Evolutionary conservation across 441 rosid species (phyloP), one percentile per base, ranked within the genome.

Genomic region (Aquilaria agallochum): DNA sequence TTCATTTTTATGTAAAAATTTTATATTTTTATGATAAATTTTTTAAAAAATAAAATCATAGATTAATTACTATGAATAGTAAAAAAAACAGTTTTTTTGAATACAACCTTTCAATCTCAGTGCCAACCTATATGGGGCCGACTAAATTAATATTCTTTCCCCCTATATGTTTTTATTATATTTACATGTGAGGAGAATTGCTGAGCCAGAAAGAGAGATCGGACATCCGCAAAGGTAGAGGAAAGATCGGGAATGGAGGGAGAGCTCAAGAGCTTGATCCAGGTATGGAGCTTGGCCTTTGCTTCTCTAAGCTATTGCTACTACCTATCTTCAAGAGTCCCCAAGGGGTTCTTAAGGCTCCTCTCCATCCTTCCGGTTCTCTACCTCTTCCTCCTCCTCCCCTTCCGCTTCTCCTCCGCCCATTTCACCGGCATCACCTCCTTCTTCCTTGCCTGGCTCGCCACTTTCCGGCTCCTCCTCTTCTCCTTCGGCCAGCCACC

Each of bases 381-480:
- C 67, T 56, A 62, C 57, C 58, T 83, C 70, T 78, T 91, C 63
- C 42, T 75, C 67, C n/a, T 65, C 65, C 85, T 89, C 53, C 97
- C 96, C 9, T 59, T 79, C 5, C 56, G 48, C 10, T 75, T 88
- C 69, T 53, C 80, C 62, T 50, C 83, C 51, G 4, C 55, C 58
- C 83, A 78, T 50, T 62, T 82, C 3, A n/a, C 77, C 36, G 75
- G 62, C 36, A 7, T 60, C 58, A 62, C 92, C 0, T 64, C 72
- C 51, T 83, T 79, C 71, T 81, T 76, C 60, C 74, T 91, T 8
- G 34, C 75, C 1, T 88, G 94, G 96, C 92, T 85, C 1, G 78
- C 81, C 67, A 83, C 59, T 64, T 83, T 71, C 76, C 86, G 78
- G 57, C 97, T 91, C 76, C 74, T 88, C 63, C 94, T 88, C 57